Conservation (phyloP, 768 basidiomycete genomes). For the Lenzites betulinus region DNA sequence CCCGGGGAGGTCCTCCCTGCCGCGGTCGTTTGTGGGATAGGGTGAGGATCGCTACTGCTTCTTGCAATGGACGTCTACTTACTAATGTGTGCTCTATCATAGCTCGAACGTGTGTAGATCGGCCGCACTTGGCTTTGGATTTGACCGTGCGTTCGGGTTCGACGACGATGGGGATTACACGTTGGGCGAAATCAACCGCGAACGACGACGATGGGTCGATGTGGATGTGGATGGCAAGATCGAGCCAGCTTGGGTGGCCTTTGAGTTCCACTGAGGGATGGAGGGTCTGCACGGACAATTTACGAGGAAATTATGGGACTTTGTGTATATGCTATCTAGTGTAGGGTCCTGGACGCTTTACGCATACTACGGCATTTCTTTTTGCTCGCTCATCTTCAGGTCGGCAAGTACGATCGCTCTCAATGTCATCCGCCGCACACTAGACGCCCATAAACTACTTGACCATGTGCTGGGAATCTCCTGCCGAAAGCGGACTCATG, state of each 20-base stretch:
- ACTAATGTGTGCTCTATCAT: background rate
- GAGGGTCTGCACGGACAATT: background rate
- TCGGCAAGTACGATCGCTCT: no score
- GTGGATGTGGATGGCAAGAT: conserved; percentile 61
- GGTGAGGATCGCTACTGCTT: conserved; percentile 3
- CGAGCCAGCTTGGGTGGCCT: conserved; percentile 59
- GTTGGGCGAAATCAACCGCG: conserved; percentile 49
- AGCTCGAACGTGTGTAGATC: conserved; percentile 35
- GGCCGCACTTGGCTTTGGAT: conserved; percentile 43
- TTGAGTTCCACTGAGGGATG: conserved; percentile 45
- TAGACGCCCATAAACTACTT: background rate
- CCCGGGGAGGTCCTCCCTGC: conserved; percentile 47
- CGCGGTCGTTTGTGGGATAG: conserved; percentile 57
- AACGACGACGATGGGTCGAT: conserved; percentile 59
- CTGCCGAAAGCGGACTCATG: conserved; percentile 1
- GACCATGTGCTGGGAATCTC: conserved; percentile 7
- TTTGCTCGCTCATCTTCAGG: no score
- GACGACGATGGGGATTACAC: conserved; percentile 37
- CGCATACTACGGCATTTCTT: no score
- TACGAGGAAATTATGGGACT: background rate
- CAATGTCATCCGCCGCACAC: no score
- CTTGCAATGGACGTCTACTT: no score
- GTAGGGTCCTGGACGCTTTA: no score
- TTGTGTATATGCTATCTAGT: background rate
- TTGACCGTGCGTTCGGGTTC: conserved; percentile 62